These are phyloP conservation scores for Lodderomyces jiufengensis DNA, from an alignment of 1,139 yeast genomes.

Conservation along the genomic window DNA sequence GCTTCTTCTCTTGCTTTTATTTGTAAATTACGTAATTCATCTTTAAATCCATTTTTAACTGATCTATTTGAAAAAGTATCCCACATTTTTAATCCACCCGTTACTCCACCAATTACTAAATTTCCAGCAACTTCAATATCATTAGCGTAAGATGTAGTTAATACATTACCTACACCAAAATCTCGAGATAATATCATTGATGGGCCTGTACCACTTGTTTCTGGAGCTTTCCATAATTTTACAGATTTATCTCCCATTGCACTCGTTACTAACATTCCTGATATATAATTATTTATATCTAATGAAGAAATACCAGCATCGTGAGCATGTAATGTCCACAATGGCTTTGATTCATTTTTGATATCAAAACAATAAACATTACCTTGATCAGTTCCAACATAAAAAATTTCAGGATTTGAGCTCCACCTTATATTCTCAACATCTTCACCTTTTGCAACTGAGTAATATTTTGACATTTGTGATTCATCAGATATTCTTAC, in stretches of 20 bases:
- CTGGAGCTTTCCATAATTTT: conserved; percentile 81
- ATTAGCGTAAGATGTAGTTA: conserved; percentile 78
- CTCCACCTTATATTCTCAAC: conserved; percentile 78
- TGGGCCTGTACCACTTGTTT: conserved; percentile 51
- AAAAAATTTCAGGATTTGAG: conserved; percentile 59
- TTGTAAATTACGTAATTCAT: conserved; percentile 54
- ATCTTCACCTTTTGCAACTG: conserved; percentile 67
- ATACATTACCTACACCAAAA: conserved; percentile 91
- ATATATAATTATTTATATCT: conserved; percentile 62
- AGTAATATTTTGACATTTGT: conserved; percentile 59
- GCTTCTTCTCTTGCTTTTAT: conserved; percentile 57
- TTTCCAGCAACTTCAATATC: conserved; percentile 86
- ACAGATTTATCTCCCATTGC: conserved; percentile 88
- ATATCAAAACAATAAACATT: conserved; percentile 86
- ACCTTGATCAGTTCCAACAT: conserved; percentile 93
- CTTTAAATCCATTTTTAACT: conserved; percentile 66
- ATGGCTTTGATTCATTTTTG: conserved; percentile 61
- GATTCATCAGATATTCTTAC: conserved; percentile 70
- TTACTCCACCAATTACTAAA: conserved; percentile 83
- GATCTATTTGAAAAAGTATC: conserved; percentile 81
- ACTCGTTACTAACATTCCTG: conserved; percentile 78
- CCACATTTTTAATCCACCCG: conserved; percentile 86
- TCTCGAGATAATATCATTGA: conserved; percentile 89
- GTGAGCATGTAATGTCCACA: conserved; percentile 97
- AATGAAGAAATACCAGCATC: conserved; percentile 89